Evolutionary conservation across 2,329 filamentous ascomycete species (phyloP), one percentile per base, ranked within the genome.

Genomic region (Didymella keratinophila): DNA sequence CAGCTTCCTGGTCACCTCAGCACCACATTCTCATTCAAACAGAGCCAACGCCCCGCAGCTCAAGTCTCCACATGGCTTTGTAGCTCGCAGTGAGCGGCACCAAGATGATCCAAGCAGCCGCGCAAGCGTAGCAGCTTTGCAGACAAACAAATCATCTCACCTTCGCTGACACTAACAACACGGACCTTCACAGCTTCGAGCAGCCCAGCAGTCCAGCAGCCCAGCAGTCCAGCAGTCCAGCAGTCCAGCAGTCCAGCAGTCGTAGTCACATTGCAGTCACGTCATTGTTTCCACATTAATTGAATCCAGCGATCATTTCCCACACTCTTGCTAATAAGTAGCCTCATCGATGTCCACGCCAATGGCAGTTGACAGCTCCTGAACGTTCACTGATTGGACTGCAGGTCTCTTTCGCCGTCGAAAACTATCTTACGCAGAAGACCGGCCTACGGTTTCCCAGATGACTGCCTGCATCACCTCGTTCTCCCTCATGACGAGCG

Each of bases 131-230:
- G 9, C 16, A 43, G 48, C 20, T 42, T 18, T 27, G 27, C n/a
- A 47, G 14, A 56, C 47, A 11, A 37, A 34, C 16, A 7, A 42
- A 25, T 27, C 6, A 20, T 45, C 16, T 39, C 36, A 39, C 18
- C 45, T 28, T 32, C 36, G 21, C 46, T 25, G 14, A 39, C 30
- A 23, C 20, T 48, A n/a, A 27, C 28, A 42, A 36, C 14, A 43
- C n/a, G 20, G n/a, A 49, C 30, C 20, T n/a, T 23, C 27, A 48
- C 36, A 54, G 36, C 45, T 54, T 47, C 14, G 2, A 18, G 32
- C 14, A 34, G 32, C 32, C 32, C 12, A 47, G 45, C 45, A 37
- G 34, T 39, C 45, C 45, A 50, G 43, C 25, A 51, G 37, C 21
- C 41, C 21, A 34, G 12, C 21, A 52, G 21, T 28, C 41, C 25